Evolutionary conservation across 1,284 basidiomycete species (phyloP), one percentile per base, ranked within the genome.

Genomic region (Rhodotorula sp.): DNA sequence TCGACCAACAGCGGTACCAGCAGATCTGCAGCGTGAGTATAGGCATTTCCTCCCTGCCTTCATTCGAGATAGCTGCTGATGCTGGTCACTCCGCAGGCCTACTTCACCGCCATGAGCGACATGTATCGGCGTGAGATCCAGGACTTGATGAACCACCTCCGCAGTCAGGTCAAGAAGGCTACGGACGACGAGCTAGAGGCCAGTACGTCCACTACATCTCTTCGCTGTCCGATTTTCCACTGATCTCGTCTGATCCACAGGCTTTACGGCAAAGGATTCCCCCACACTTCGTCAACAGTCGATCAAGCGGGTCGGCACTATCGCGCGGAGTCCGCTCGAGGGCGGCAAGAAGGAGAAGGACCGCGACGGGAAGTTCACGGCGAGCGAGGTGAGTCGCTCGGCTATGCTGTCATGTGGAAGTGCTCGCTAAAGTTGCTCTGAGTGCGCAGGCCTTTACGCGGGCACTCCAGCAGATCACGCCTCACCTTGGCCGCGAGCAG

Each of bases 1-100:
- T 96, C 88, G 92, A 94, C 68, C 90, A 94, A 79, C 81, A 81
- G 62, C 80, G 88, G 36, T 96, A 95, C 79, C 89, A 87, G 54
- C 90, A 90, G 77, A 81, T 95, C 46, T 96, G 92, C 78, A 90
- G 89, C 59, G 93, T 95, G 78, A 68, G 90, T 84, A 20, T 59
- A 55, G 46, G 15, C 22, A 4, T 24, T 27, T 39, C n/a, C 8
- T 24, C n/a, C n/a, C 56, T 11, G 17, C 17, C 57, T 24, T 10
- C n/a, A n/a, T 24, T 6, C 7, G 13, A n/a, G 24, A n/a, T 19
- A n/a, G n/a, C 5, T 4, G 46, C 57, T 59, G 15, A 59, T 32
- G n/a, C 9, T 15, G 34, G 5, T 27, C 29, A 8, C 36, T 29
- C 0, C 29, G 11, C 76, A 95, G 93, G 87, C 89, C 11, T 96